A percentile compares a stretch with the other conserved stretches of the same genome.
phyloP scores from a whole-genome alignment of 1,284 basidiomycete genomes.

The Mycena citricolor region DNA sequence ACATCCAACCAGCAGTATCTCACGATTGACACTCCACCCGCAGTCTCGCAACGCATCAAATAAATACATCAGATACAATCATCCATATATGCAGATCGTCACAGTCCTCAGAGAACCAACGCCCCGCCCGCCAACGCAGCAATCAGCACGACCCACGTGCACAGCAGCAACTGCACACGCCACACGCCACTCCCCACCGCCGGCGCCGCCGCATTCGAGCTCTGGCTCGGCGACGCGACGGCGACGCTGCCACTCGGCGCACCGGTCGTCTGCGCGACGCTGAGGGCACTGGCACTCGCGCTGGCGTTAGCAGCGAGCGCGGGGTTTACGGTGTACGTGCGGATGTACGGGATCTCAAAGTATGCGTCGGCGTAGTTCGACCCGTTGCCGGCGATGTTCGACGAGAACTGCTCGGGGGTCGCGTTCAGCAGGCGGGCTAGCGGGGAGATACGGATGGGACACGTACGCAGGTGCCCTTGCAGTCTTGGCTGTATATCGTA shows the following conservation, averaged over 20 bases:
- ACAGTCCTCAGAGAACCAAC: too few species aligned
- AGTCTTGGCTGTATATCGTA: constrained; percentile 3
- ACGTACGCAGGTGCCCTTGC: constrained; percentile 16
- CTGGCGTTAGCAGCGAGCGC: not conserved
- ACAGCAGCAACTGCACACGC: too few species aligned
- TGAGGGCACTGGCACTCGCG: not conserved
- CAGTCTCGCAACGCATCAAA: too few species aligned
- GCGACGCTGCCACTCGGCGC: constrained; percentile 15
- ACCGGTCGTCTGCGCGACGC: not conserved
- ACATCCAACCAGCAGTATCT: too few species aligned
- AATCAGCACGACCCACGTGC: too few species aligned
- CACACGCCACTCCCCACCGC: too few species aligned
- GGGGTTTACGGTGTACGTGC: constrained; percentile 11
- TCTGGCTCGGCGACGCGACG: too few species aligned
- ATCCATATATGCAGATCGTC: too few species aligned
- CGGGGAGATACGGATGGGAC: not conserved
- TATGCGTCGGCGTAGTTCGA: constrained; percentile 24
- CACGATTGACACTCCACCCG: too few species aligned
- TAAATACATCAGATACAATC: too few species aligned
- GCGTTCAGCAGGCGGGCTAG: not conserved
- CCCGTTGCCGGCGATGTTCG: constrained; percentile 22
- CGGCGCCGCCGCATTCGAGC: too few species aligned
- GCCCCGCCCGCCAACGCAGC: too few species aligned
- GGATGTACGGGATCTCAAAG: constrained; percentile 23
- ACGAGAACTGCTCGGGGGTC: constrained; percentile 3